Evolutionary conservation across 2,329 filamentous ascomycete species (phyloP), one percentile per base, ranked within the genome.

Genomic region (Aureobasidium mangrovei): DNA sequence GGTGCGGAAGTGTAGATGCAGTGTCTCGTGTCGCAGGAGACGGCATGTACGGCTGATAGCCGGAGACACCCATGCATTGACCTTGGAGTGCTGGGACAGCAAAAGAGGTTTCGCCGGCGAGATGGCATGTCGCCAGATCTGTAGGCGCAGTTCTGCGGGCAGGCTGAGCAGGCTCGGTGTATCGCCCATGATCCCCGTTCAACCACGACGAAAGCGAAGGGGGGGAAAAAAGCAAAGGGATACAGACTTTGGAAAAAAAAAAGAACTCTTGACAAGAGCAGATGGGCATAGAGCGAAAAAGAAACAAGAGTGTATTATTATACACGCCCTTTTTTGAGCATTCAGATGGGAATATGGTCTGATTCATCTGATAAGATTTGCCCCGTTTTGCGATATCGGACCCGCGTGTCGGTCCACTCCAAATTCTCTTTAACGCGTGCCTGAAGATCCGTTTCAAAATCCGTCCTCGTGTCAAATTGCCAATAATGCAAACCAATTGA

Each of bases 291-390:
- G 24, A 26, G 39, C 3, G 47, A 51, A 33, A 33, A 51, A 41
- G 27, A 42, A 9, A 42, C 35, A 12, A n/a, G 18, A 18, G 18
- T 18, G 18, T 18, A 18, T 18, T 18, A 18, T 18, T 18, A 18
- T 18, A 18, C 18, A 18, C 18, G 18, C 18, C 18, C 18, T 18
- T 18, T 18, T 18, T 18, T 18, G 18, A 18, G 18, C 18, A 18
- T 18, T 18, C 18, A 18, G 18, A 18, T 4, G 5, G 3, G 7
- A 33, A 40, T 5, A 41, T 49, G 46, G 36, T 33, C 36, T 41
- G 46, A 49, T 51, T 29, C 27, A 51, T 51, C 47, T 51, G 47
- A 51, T 51, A 35, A 51, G 29, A 51, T 42, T 51, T 51, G 26
- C 46, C 46, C 27, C 36, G 10, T 42, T 49, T 4, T 28, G 38